Base-by-base conservation (phyloP, 1,139 yeast species). In the Suhomyces choctaworum region DNA sequence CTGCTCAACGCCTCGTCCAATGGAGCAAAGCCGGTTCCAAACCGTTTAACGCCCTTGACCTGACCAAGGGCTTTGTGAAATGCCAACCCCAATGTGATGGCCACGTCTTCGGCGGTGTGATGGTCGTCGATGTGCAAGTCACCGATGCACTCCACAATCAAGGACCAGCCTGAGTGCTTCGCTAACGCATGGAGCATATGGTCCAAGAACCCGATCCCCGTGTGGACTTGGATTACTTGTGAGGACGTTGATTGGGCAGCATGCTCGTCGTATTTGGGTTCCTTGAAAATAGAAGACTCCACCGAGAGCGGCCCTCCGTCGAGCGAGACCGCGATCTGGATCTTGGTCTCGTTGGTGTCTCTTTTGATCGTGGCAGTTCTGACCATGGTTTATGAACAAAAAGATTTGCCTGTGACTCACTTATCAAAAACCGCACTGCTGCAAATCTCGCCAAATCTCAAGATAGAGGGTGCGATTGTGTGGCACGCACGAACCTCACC, bases 101-200 rank as follows among this genome's bases (percentile, higher is more conserved):
- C 97, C 44, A 89, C 88, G 63, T 92, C 98, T 62, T 92, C 98
- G 5, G 96, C 85, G 1, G 96, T 82, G 60, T 92, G 98, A 60
- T 92, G 98, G 63, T 92, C 98, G 58, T 92, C 98, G 36, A 92
- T 90, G 60, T 89, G 95, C 54, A 89, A 69, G 58, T 92, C 98
- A 25, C 98, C 98, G 42, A 84, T 75, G 62, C 97, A 90, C 55
- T 86, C 95, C 17, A 92, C 76, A 22, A 86, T 70, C 42, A 92
- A 61, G 14, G 96, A 87, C 98, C 98, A 92, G 10, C 98, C 98
- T 1, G 94, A 73, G 62, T 92, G 98, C 57, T 92, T 92, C 27
- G 97, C 97, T 49, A 92, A 71, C 0, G 98, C 98, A 54, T 90
- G 97, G 29, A 92, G 70, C 98, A 92, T 92, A 61, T 92, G 98